Evolutionary conservation across 2,329 filamentous ascomycete genomes (phyloP), one percentile per base, ranked within the genome.

Genomic region (Plectosphaerella sp.): DNA sequence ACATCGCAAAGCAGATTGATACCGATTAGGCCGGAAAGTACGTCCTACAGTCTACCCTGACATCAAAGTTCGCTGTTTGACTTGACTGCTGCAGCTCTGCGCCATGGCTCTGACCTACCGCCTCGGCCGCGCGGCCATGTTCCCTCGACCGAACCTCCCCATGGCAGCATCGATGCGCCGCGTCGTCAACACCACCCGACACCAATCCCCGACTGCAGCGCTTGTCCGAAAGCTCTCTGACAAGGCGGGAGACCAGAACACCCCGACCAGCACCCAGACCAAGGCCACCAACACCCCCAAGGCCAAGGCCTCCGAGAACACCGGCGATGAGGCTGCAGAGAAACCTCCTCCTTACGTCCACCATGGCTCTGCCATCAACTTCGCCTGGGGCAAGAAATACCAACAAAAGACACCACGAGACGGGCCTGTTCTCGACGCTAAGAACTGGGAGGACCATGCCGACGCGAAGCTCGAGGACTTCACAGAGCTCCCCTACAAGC

Each of bases 401-500:
- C 39, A 42, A 25, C 50, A 52, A 8, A 52, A 54, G 20, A 47
- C 47, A 37, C 35, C 46, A 39, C 53, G 52, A 14, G 43, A 49
- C 3, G 54, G 48, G 9, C 54, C 54, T 12, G 49, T 52, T 4
- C 37, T 58, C 25, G 54, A 52, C 3, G 54, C 50, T 8, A 48
- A 69, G 37, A 71, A 73, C 50, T 75, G 72, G 72, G 72, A 75
- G 54, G 70, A 73, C 48, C 69, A 70, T 5, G 61, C 68, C 3
- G 71, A 75, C 52, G 68, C 65, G 25, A 66, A 67, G 47, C 72
- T 75, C 50, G 64, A 71, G 53, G 68, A 69, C n/a, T 75, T 75
- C 35, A 65, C 68, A n/a, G 72, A 75, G 52, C 64, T 75, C 2
- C 72, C 72, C 4, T 72, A 73, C 56, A 67, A 72, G n/a, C 63